Conservation (phyloP, 495 filamentous ascomycete species). For the Hyaloscypha finlandica region DNA sequence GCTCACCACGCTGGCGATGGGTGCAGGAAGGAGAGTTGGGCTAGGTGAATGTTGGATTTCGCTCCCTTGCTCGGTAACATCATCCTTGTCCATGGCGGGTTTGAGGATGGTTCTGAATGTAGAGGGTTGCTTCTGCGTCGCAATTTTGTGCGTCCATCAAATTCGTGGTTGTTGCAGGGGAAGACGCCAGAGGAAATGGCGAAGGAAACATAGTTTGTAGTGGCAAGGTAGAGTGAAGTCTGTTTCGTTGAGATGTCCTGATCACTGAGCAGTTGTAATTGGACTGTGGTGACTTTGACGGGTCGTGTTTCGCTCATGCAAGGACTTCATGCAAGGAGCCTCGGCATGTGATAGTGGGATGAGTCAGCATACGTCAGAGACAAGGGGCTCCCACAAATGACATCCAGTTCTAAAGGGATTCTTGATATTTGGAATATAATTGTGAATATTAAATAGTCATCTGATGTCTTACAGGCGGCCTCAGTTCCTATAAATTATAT, state of each 20-base stretch:
- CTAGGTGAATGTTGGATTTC: slow-evolving; percentile 7
- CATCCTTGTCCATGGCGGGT: slow-evolving; percentile 29
- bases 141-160: background rate
- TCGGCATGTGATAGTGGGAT: slow-evolving; percentile 23
- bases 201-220: background rate
- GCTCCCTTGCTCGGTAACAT: slow-evolving; percentile 23
- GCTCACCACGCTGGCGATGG: slow-evolving; percentile 70
- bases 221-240: slow-evolving; percentile 11
- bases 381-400: too few species aligned
- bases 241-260: slow-evolving; percentile 13
- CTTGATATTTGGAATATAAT: too few species aligned
- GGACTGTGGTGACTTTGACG: slow-evolving; percentile 15
- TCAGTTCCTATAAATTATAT: too few species aligned
- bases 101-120: background rate
- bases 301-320: slow-evolving; percentile 13
- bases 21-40: slow-evolving; percentile 63
- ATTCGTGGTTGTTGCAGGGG: background rate
- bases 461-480: too few species aligned
- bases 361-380: background rate
- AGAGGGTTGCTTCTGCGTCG: background rate
- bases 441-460: too few species aligned
- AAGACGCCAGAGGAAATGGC: background rate
- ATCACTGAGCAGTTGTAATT: background rate
- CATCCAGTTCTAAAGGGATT: too few species aligned
- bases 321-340: background rate